phyloP scores from a whole-genome alignment of 163 green algal species.

The Botryococcus braunii region DNA sequence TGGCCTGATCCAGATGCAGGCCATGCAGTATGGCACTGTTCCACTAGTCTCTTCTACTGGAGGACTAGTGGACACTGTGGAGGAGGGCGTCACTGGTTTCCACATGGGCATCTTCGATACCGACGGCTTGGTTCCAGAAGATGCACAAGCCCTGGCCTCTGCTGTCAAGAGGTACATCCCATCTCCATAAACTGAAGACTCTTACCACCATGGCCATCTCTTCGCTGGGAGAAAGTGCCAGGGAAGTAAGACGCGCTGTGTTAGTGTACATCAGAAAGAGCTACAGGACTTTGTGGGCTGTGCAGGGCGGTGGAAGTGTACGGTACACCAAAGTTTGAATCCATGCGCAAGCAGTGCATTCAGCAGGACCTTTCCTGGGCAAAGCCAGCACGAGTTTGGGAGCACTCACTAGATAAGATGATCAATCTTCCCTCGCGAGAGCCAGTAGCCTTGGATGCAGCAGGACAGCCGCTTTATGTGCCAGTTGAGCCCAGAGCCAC shows the following conservation, averaged over 20 bases:
- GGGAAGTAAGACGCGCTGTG: not conserved
- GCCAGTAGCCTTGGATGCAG: too few species aligned
- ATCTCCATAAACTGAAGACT: not conserved
- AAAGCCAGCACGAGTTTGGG: constrained; percentile 88
- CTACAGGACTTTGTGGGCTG: not conserved
- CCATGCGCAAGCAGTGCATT: constrained; percentile 88
- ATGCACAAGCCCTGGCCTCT: constrained; percentile 60
- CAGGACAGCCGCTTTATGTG: too few species aligned
- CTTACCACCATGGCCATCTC: not conserved
- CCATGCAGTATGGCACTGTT: constrained; percentile 87
- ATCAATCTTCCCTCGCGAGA: too few species aligned
- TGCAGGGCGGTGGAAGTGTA: constrained; percentile 46
- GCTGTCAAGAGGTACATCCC: constrained; percentile 34
- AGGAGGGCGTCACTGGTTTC: constrained; percentile 96
- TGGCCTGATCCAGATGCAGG: constrained; percentile 95
- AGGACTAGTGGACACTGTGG: constrained; percentile 89
- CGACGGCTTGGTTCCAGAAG: constrained; percentile 57
- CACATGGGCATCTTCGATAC: constrained; percentile 84
- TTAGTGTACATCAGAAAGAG: not conserved
- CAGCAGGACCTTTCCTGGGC: constrained; percentile 75
- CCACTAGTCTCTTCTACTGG: constrained; percentile 88
- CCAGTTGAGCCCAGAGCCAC: too few species aligned
- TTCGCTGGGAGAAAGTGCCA: not conserved
- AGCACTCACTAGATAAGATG: too few species aligned
- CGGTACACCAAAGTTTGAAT: constrained; percentile 54